Percentiles rank a stretch among this genome's conserved stretches.
phyloP scores from a whole-genome alignment of 1,284 basidiomycete genomes.

The Retiboletus flavoniger region DNA sequence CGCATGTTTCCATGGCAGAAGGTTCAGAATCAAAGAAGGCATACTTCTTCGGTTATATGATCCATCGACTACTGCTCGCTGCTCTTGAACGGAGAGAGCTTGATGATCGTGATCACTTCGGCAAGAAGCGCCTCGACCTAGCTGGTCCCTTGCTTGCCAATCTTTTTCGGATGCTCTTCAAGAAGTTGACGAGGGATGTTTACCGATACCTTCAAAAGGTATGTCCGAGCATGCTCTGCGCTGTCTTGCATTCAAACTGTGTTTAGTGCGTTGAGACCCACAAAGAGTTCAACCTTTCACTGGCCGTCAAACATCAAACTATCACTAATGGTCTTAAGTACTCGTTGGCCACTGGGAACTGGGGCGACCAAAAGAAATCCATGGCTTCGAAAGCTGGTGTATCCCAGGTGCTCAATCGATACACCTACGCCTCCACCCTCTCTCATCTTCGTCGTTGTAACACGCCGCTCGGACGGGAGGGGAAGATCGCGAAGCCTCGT shows the following conservation, averaged over 20 bases:
- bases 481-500: conserved; percentile 99
- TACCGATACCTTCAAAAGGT: conserved; percentile 98
- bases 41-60: conserved; percentile 99
- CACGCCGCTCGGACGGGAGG: conserved; percentile 96
- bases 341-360: conserved; percentile 97
- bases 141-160: conserved; percentile 94
- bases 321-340: conserved; percentile 99
- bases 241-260: conserved; percentile 2
- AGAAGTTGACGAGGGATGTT: conserved; percentile 95
- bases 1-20: conserved; percentile 95
- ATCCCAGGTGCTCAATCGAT: conserved; percentile 97
- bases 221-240: conserved; percentile 13
- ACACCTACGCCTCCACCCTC: conserved; percentile 97
- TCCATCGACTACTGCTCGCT: conserved; percentile 91
- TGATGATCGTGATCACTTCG: conserved; percentile 99
- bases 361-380: conserved; percentile 99
- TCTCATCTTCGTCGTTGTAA: conserved; percentile 98
- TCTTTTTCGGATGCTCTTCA: conserved; percentile 97
- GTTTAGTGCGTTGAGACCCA: conserved; percentile 91
- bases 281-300: conserved; percentile 90
- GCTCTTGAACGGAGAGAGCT: conserved; percentile 93
- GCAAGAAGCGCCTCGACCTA: conserved; percentile 96
- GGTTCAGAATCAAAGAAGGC: conserved; percentile 98
- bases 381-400: conserved; percentile 98
- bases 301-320: conserved; percentile 94